These are phyloP conservation scores for Hypoxylon fuscum DNA, from an alignment of 495 filamentous ascomycete genomes.

Conservation along the genomic window DNA sequence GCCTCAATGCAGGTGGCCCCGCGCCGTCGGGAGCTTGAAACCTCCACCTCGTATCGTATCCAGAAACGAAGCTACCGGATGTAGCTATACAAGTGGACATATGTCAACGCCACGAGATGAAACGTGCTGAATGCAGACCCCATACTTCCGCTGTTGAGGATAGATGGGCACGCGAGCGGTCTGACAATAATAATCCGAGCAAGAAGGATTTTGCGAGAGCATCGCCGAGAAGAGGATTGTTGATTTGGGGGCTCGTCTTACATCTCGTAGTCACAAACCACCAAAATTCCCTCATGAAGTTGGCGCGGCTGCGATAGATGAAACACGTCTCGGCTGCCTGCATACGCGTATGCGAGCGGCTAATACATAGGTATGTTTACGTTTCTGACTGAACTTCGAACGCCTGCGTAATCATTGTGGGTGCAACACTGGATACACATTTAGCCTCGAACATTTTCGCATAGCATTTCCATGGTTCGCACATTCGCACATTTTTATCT, in stretches of 20 bases:
- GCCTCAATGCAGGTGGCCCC: not conserved
- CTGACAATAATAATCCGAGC: not conserved
- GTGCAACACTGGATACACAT: not conserved
- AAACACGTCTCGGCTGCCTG: conserved; percentile 32
- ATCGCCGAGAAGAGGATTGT: conserved; percentile 10
- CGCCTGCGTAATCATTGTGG: not conserved
- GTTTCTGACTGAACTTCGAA: conserved; percentile 3
- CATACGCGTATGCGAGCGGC: conserved; percentile 8
- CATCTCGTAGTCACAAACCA: not conserved
- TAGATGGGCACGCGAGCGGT: conserved; percentile 11
- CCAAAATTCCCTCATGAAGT: conserved; percentile 9
- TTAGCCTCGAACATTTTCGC: not conserved
- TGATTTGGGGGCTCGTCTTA: conserved; percentile 11
- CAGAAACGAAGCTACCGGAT: not conserved
- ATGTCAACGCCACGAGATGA: not conserved
- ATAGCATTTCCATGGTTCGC: not conserved
- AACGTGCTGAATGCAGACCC: conserved; percentile 3
- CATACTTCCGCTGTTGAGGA: conserved; percentile 16
- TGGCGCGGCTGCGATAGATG: conserved; percentile 26
- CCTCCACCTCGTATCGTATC: not conserved
- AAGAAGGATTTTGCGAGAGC: not conserved
- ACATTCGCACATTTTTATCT: not conserved
- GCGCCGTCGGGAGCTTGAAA: not conserved
- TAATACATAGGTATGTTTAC: not conserved
- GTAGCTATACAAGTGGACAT: not conserved